Base-by-base conservation (phyloP, 202 grass and related monocot genomes). In the Schoenoplectus tabernaemontani region DNA sequence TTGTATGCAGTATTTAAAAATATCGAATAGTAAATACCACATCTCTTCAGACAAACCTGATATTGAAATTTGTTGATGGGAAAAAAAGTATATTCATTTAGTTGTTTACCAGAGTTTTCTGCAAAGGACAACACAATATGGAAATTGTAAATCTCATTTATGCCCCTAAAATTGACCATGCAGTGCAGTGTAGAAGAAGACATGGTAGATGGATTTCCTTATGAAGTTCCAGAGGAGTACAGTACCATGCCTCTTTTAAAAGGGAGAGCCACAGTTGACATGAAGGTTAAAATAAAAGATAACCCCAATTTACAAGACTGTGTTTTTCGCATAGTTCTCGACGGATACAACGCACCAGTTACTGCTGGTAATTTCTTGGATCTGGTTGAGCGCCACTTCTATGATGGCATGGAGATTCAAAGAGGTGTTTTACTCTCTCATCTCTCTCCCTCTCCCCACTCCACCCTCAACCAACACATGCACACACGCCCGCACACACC, bases 121-220 rank as follows among this genome's bases (percentile, higher is more conserved):
- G 19, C 19, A 12, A 43, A 68, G 64, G 8, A 68, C 1, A 68
- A 67, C 20, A 38, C 2, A 43, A 12, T 1, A 43, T 68, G 38
- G n/a, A 68, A 68, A 28, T 26, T 47, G 67, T 48, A 72, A 74
- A 74, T 50, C 70, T 61, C 95, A 98, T 98, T 89, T 92, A 95
- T 94, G 80, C 28, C 86, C 81, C 83, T 95, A 84, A 88, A 85
- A 97, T 88, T 90, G 69, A 92, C 91, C 84, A 85, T 97, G 96
- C 92, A 99, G 96, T 95, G 96, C 96, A 99, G 96, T 88, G 83
- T 99, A 95, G 96, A 99, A 99, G 96, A 99, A 92, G 96, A 99
- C 84, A 99, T 99, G 96, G 78, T 99, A 7, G 96, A 91, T 87
- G 89, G 91, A 59, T 99, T 99, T 85, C 96, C 96, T 13, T 95